A percentile compares a stretch with the other conserved stretches of the same genome.
These are phyloP conservation scores for Clavispora carvajalis DNA, from an alignment of 805 yeast genomes.

Conservation along the genomic window DNA sequence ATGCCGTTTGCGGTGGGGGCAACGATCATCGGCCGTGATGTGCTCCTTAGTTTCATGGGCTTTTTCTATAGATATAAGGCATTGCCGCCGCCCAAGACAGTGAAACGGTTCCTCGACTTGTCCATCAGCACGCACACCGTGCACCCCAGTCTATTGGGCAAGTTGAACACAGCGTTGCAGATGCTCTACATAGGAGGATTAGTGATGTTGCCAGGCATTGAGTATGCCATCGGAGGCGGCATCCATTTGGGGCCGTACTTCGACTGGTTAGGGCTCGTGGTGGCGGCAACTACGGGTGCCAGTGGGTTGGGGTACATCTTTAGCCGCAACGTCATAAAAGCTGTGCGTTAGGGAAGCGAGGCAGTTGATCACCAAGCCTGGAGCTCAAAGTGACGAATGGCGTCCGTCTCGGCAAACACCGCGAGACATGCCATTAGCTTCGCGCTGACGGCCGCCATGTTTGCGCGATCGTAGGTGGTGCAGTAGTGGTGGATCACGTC, in stretches of 20 bases:
- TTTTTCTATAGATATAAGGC: slow-evolving; percentile 67
- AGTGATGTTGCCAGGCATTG: slow-evolving; percentile 32
- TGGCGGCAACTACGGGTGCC: slow-evolving; percentile 57
- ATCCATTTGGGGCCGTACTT: slow-evolving; percentile 11
- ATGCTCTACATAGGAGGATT: slow-evolving; percentile 74
- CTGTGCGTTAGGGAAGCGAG: background rate
- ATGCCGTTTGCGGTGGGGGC: slow-evolving; percentile 65
- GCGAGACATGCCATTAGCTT: slow-evolving; percentile 9
- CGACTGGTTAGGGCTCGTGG: slow-evolving; percentile 24
- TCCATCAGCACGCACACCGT: slow-evolving; percentile 75
- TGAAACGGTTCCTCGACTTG: slow-evolving; percentile 71
- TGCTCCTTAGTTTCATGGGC: slow-evolving; percentile 66
- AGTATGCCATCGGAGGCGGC: slow-evolving; percentile 12
- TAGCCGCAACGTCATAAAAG: slow-evolving; percentile 61
- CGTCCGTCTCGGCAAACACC: slow-evolving; percentile 7
- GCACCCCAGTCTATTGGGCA: slow-evolving; percentile 80
- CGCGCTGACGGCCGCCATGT: background rate
- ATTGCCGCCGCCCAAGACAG: slow-evolving; percentile 70
- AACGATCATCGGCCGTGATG: slow-evolving; percentile 80
- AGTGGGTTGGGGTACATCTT: slow-evolving; percentile 78
- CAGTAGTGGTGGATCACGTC: slow-evolving; percentile 11
- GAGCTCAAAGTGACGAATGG: slow-evolving; percentile 5
- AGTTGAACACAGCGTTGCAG: slow-evolving; percentile 86
- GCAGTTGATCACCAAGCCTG: too few species aligned
- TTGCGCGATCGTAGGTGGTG: slow-evolving; percentile 3